Evolutionary conservation across 139 green algal species (phyloP), one percentile per base, ranked within the genome.

Genomic region (Ettlia oleoabundans): DNA sequence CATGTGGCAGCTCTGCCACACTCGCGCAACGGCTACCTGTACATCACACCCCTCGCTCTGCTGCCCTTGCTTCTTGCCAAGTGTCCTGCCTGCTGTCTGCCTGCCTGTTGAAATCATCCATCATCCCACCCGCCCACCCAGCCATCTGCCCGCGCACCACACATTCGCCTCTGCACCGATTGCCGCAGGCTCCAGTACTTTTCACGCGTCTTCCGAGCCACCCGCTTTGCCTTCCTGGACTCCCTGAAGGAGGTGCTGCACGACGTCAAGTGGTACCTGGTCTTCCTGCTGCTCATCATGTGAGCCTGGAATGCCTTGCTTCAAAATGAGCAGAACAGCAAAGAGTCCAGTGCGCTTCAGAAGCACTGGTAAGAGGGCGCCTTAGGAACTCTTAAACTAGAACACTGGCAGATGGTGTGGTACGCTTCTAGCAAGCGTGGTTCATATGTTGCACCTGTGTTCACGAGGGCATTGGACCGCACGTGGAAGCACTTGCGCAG

Each of bases 191-290:
- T 88, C 2, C 87, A 87, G 63, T 91, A 85, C 84, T 91, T 89
- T 51, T 80, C 63, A 13, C 76, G 86, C 3, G 86, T 87, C 32
- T 91, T 91, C 41, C 51, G 62, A 28, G 63, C 77, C 32, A 91
- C 87, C 22, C 62, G 81, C 61, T 91, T 91, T 68, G 40, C 81
- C 58, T 91, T 91, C 51, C 61, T 91, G 68, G 80, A 90, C 24
- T 53, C 47, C 26, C 4, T 74, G 2, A 67, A 67, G 26, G 62
- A 72, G 28, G 55, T 68, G 41, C 22, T 78, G 28, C 35, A 33
- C n/a, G 51, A 41, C 35, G 47, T 78, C 30, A 55, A 65, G 55
- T 63, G 28, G 55, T 88, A 90, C 75, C 51, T 90, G 4, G 24
- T 78, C 19, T 84, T 90, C 79, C n/a, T 91, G 21, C 35, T 86